Conservation (phyloP, 2,329 filamentous ascomycete species). For the Diplodia seriata region DNA sequence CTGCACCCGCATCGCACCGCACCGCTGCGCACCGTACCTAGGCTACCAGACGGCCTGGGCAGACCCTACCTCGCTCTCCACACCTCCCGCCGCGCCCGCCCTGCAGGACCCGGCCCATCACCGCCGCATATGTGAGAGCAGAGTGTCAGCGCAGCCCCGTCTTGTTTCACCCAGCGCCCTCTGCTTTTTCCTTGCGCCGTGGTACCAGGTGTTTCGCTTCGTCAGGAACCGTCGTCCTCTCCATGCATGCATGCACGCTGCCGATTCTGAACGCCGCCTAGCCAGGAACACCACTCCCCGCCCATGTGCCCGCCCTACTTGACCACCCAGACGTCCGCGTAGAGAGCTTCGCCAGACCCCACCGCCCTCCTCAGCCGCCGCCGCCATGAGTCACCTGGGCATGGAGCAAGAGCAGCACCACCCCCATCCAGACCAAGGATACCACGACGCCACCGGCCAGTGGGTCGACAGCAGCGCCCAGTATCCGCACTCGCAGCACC, state of each 20-base stretch:
- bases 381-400: slow-evolving; percentile 50
- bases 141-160: slow-evolving; percentile 28
- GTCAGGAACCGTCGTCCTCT: slow-evolving; percentile 42
- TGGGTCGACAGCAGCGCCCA: slow-evolving; percentile 43
- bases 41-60: slow-evolving; percentile 31
- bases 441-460: slow-evolving; percentile 43
- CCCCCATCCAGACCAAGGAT: slow-evolving; percentile 33
- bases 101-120: slow-evolving; percentile 24
- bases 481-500: slow-evolving; percentile 46
- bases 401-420: slow-evolving; percentile 50
- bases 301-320: slow-evolving; percentile 38
- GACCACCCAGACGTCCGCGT: slow-evolving; percentile 42
- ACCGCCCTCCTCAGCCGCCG: slow-evolving; percentile 25
- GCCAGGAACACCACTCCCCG: slow-evolving; percentile 32
- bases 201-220: slow-evolving; percentile 41
- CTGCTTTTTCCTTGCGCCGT: slow-evolving; percentile 31
- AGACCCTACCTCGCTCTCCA: slow-evolving; percentile 29
- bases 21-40: slow-evolving; percentile 42
- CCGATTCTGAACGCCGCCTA: slow-evolving; percentile 38
- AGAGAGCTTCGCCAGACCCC: slow-evolving; percentile 37
- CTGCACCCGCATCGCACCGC: slow-evolving; percentile 43
- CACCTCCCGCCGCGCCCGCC: slow-evolving; percentile 17
- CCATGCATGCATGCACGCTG: slow-evolving; percentile 50
- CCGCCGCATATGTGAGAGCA: slow-evolving; percentile 29
- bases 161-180: slow-evolving; percentile 31